These are phyloP conservation scores for Solanum neorickii DNA, from an alignment of 257 asterid species.

Conservation along the genomic window DNA sequence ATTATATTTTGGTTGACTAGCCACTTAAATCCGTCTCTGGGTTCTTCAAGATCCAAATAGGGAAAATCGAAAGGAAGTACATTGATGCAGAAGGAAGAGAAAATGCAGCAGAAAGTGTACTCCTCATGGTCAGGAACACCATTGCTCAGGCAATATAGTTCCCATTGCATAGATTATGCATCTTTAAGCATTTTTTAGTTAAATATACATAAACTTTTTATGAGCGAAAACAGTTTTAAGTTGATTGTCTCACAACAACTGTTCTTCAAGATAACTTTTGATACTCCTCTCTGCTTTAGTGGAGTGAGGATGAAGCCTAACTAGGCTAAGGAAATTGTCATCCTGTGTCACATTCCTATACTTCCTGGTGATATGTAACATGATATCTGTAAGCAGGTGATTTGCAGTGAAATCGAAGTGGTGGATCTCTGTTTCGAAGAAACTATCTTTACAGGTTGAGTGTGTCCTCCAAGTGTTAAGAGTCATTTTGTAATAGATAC, in stretches of 20 bases:
- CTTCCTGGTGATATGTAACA: not conserved
- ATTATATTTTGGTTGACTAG: not conserved
- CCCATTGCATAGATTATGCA: not conserved
- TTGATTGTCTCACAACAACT: not conserved
- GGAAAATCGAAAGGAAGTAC: not conserved
- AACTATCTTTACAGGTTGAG: not conserved
- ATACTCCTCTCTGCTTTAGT: not conserved
- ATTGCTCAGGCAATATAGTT: not conserved
- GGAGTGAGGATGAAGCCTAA: not conserved
- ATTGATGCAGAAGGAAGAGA: not conserved
- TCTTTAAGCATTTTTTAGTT: not conserved
- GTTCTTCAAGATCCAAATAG: not conserved
- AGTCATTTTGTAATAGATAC: not conserved
- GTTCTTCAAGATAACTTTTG: not conserved
- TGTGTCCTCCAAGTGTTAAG: not conserved
- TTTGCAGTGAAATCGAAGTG: not conserved
- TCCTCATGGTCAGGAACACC: not conserved
- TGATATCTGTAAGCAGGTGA: not conserved
- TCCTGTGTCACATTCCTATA: not conserved
- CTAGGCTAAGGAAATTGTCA: not conserved
- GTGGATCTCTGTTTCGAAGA: not conserved
- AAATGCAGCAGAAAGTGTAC: not conserved
- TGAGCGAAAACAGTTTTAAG: not conserved
- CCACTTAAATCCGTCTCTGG: not conserved
- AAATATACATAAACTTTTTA: not conserved